phyloP scores from a whole-genome alignment of 192 early-diverging fungal species.

The Obelidium mucronatum region DNA sequence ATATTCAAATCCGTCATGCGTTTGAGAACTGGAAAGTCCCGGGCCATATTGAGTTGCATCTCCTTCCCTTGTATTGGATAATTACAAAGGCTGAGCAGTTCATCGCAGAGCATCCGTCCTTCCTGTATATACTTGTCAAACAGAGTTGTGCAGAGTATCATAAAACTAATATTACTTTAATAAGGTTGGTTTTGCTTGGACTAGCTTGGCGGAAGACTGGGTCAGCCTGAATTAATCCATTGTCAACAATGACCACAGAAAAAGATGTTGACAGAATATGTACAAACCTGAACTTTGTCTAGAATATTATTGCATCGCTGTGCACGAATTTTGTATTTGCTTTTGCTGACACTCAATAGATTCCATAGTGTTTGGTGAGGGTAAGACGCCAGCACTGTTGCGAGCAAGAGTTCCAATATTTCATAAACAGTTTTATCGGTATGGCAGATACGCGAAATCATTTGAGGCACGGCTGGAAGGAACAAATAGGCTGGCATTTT shows the following conservation, averaged over 20 bases:
- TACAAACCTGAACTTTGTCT: slow-evolving; percentile 63
- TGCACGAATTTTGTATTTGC: slow-evolving; percentile 67
- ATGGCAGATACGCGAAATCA: slow-evolving; percentile 87
- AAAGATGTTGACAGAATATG: background rate
- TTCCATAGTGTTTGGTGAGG: slow-evolving; percentile 92
- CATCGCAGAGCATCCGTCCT: slow-evolving; percentile 70
- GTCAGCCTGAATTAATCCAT: slow-evolving; percentile 5
- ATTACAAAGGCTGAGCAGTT: slow-evolving; percentile 82
- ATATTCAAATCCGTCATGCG: slow-evolving; percentile 63
- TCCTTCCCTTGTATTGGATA: slow-evolving; percentile 60
- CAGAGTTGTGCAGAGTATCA: slow-evolving; percentile 3
- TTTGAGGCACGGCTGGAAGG: slow-evolving; percentile 82
- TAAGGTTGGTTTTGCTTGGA: background rate
- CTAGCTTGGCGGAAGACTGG: slow-evolving; percentile 13
- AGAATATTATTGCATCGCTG: slow-evolving; percentile 71
- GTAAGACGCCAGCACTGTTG: slow-evolving; percentile 71
- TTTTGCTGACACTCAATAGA: slow-evolving; percentile 76
- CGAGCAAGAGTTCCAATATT: slow-evolving; percentile 74
- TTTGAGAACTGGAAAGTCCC: slow-evolving; percentile 65
- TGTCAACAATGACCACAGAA: background rate
- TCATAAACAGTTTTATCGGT: slow-evolving; percentile 67
- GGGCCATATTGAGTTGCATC: slow-evolving; percentile 70
- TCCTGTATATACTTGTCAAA: slow-evolving; percentile 59
- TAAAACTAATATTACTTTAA: slow-evolving; percentile 5
- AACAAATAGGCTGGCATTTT: slow-evolving; percentile 75